These are phyloP conservation scores for Ascodesmis nigricans DNA, from an alignment of 495 filamentous ascomycete species.

Conservation along the genomic window DNA sequence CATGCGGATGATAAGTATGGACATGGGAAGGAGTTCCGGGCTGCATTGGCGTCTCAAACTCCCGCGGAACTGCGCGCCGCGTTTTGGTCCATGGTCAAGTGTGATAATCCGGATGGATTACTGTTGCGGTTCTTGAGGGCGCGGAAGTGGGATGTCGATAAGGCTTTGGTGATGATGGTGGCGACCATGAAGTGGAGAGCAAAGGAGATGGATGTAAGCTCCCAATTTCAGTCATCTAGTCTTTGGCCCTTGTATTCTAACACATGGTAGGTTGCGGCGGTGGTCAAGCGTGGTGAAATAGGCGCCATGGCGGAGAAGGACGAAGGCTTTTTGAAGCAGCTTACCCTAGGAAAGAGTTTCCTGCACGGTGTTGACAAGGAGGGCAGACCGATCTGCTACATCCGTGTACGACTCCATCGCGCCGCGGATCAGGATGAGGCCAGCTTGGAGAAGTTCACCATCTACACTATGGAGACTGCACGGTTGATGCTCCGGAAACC, in stretches of 20 bases:
- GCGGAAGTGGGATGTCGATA: constrained; percentile 88
- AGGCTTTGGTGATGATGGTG: constrained; percentile 81
- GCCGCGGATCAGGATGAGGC: constrained; percentile 62
- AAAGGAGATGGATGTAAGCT: constrained; percentile 57
- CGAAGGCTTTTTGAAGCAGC: constrained; percentile 64
- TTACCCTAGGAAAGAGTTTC: constrained; percentile 85
- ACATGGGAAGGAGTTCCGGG: constrained; percentile 64
- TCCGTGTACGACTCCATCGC: constrained; percentile 60
- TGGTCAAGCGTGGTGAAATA: constrained; percentile 60
- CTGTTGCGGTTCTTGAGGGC: constrained; percentile 77
- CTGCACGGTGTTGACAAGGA: constrained; percentile 69
- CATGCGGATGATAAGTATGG: constrained; percentile 82
- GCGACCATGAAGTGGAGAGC: constrained; percentile 83
- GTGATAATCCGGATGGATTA: constrained; percentile 77
- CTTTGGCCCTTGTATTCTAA: too few relatives aligned
- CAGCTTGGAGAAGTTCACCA: constrained; percentile 67
- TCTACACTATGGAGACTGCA: constrained; percentile 84
- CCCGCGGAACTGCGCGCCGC: constrained; percentile 60
- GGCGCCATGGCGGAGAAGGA: constrained; percentile 39
- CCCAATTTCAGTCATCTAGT: not conserved
- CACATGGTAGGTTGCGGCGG: constrained; percentile 32
- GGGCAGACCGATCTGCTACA: constrained; percentile 70
- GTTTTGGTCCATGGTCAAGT: constrained; percentile 92
- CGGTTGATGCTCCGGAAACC: constrained; percentile 56
- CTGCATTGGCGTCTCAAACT: constrained; percentile 48